Conservation (phyloP, 805 yeast species). For the Lipomyces sp. region DNA sequence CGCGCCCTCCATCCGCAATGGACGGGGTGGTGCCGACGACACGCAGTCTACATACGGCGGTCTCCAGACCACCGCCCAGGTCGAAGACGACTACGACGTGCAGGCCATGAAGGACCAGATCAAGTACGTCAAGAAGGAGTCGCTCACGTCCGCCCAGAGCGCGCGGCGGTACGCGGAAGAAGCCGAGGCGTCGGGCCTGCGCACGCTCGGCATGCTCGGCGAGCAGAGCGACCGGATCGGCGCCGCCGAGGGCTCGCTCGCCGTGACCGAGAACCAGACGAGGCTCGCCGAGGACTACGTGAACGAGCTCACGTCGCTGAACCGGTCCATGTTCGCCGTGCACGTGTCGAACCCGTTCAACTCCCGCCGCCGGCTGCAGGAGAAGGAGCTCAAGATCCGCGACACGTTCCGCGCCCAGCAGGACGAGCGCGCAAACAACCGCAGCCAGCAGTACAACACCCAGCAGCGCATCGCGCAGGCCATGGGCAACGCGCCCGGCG, state of each 20-base stretch:
- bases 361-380: conserved; percentile 67
- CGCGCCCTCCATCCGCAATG: conserved; percentile 2
- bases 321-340: conserved; percentile 77
- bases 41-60: conserved; percentile 5
- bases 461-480: conserved; percentile 65
- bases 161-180: conserved; percentile 69
- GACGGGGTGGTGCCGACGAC: not conserved
- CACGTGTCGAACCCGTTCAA: conserved; percentile 85
- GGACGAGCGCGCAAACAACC: conserved; percentile 56
- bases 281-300: conserved; percentile 80
- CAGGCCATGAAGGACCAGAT: conserved; percentile 81
- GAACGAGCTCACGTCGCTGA: conserved; percentile 69
- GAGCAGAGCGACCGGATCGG: conserved; percentile 86
- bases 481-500: conserved; percentile 31
- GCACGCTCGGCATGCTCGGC: conserved; percentile 88
- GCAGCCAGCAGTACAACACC: conserved; percentile 57
- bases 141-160: conserved; percentile 79
- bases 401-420: conserved; percentile 61
- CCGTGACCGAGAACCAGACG: conserved; percentile 76
- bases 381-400: conserved; percentile 67
- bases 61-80: conserved; percentile 6
- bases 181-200: conserved; percentile 70
- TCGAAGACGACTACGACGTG: conserved; percentile 76
- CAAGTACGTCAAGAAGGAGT: conserved; percentile 78
- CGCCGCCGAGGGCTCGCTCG: conserved; percentile 71